A percentile compares a stretch with the other conserved stretches of the same genome.
These are phyloP conservation scores for Mrakia blollopis DNA, from an alignment of 768 basidiomycete species.

Conservation along the genomic window DNA sequence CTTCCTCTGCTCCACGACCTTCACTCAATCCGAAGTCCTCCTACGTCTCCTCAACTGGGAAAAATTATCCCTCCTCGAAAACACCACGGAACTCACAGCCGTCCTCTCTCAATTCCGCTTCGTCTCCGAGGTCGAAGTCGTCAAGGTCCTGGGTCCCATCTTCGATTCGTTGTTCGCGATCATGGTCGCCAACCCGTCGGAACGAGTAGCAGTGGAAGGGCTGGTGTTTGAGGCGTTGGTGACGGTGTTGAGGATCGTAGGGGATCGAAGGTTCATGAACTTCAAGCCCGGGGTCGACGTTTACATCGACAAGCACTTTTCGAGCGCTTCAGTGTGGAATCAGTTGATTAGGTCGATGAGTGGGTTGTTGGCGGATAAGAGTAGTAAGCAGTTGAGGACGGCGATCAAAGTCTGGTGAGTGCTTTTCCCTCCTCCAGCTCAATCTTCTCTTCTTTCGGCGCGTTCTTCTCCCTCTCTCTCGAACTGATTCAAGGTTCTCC, in stretches of 20 bases:
- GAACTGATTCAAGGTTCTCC: too few relatives aligned
- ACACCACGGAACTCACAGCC: constrained; percentile 59
- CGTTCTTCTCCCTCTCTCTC: too few relatives aligned
- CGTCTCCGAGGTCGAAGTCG: constrained; percentile 88
- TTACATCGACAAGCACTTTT: constrained; percentile 87
- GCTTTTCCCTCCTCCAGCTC: neutral
- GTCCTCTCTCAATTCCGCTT: constrained; percentile 81
- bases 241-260: constrained; percentile 82
- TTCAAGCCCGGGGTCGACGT: constrained; percentile 90
- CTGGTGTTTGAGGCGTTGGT: constrained; percentile 87
- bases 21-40: constrained; percentile 83
- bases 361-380: constrained; percentile 67
- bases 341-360: constrained; percentile 86
- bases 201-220: constrained; percentile 65
- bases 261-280: constrained; percentile 90
- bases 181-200: constrained; percentile 47
- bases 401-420: constrained; percentile 77
- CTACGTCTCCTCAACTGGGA: constrained; percentile 79
- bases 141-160: constrained; percentile 83
- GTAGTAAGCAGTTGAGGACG: constrained; percentile 69
- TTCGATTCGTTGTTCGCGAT: constrained; percentile 92
- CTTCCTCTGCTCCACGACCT: constrained; percentile 84
- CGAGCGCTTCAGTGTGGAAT: constrained; percentile 68
- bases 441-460: too few relatives aligned
- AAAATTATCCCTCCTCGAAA: constrained; percentile 51